Percentiles rank a stretch among this genome's conserved stretches.
Conservation (phyloP, 345 rosid species). For the Excoecaria agallocha region DNA sequence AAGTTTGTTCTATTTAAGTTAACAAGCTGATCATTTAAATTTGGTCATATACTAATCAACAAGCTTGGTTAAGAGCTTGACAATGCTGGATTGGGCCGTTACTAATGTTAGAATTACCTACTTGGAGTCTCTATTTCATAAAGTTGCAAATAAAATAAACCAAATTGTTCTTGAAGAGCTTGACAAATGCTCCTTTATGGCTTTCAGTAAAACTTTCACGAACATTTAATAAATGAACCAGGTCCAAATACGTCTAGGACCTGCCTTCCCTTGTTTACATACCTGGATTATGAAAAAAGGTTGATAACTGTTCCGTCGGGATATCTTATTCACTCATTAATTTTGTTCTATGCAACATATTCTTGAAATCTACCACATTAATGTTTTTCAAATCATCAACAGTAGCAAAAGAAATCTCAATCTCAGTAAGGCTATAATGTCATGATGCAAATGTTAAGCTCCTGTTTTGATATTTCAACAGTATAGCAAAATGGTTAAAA, state of each 20-base stretch:
- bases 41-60: not conserved
- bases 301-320: not conserved
- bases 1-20: not conserved
- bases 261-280: not conserved
- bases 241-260: not conserved
- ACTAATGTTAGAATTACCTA: not conserved
- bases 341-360: not conserved
- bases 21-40: not conserved
- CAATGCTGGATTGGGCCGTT: not conserved
- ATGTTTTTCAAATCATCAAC: not conserved
- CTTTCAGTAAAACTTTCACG: not conserved
- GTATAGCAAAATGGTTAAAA: not conserved
- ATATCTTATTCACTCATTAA: not conserved
- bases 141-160: too few relatives aligned
- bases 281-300: not conserved
- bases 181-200: not conserved
- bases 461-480: not conserved
- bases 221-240: not conserved
- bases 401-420: constrained; percentile 1
- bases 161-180: too few relatives aligned
- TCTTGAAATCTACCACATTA: not conserved
- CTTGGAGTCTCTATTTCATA: not conserved
- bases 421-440: not conserved
- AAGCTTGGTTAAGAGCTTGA: not conserved
- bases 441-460: not conserved